Evolutionary conservation across 768 basidiomycete species (phyloP), one percentile per base, ranked within the genome.

Genomic region (Amanita thiersii): DNA sequence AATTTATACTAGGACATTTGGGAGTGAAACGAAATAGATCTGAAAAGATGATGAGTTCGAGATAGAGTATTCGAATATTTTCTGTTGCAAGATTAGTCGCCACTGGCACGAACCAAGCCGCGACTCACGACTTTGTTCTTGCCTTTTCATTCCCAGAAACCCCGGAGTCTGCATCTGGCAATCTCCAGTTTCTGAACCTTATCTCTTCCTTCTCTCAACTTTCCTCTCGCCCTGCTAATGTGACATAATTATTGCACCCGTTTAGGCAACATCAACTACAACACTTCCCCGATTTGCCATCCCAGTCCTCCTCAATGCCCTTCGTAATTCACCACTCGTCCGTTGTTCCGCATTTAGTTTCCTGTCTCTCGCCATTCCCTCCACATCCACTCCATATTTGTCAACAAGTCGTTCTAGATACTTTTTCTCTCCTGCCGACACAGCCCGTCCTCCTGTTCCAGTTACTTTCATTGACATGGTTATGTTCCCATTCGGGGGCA

Each of bases 281-380:
- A 15, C 42, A 12, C 26, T 39, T 32, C 29, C 32, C 20, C 25
- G 36, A 40, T 48, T 23, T 37, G 20, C 62, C 43, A 73, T 53
- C 9, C 77, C 73, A 24, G 78, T 76, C 54, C 72, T 76, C 48
- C 58, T 63, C 46, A 86, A 62, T 21, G 77, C 81, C 55, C 78
- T 68, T 52, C 58, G 65, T 53, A 97, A 58, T 63, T 90, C 79
- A 12, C 87, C 92, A 23, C 68, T 72, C 2, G 91, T 96, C 55
- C 82, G 75, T 64, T 98, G 94, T 59, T 80, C 81, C 11, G 74
- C 62, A 58, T 98, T 97, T 45, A 85, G 58, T 60, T 70, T 81
- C 45, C 78, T 65, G 63, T 98, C 93, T 50, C 69, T 66, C 8
- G 79, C 77, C 92, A 96, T 97, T 37, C 61, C 67, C 20, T 75